Evolutionary conservation across 1,284 basidiomycete species (phyloP), one percentile per base, ranked within the genome.

Genomic region (Ganoderma resinaceum): DNA sequence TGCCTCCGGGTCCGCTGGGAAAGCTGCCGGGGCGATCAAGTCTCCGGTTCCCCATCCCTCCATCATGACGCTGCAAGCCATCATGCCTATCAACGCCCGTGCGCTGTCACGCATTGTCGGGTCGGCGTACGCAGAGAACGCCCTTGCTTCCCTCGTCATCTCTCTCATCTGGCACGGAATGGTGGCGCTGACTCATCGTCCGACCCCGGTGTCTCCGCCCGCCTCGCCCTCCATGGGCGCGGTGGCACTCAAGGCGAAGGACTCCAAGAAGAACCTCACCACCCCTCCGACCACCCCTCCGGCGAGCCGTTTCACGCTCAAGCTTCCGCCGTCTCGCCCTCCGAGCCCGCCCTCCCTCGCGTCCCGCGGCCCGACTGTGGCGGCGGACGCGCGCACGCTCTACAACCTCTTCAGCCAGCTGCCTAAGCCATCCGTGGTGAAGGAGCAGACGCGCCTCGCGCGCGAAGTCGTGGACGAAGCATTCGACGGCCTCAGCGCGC

Each of bases 391-490:
- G 8, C 86, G 85, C 40, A 84, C 85, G 2, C 76, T 93, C 26
- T 87, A 82, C 74, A 86, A 91, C 63, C 80, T 93, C 26, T 80
- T 94, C 52, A 80, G 78, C 62, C 78, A 80, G 40, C 82, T 94
- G 40, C 91, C 92, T 29, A 86, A 87, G 23, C 92, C 92, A n/a
- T 78, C 75, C 6, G 79, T 79, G 26, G 82, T 83, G 59, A 84
- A 82, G 52, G 81, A 81, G 70, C 76, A 80, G 14, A 84, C 83
- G 7, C 81, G 80, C 37, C 78, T 92, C 23, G 92, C 93, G 14
- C 82, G 84, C 31, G 93, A 94, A 76, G 93, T 91, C 2, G 91
- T 94, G 5, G 88, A 91, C 61, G 93, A 94, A 75, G 93, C 91
- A 0, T 89, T 90, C 74, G 86, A 86, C 65, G 89, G 88, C 9